These are phyloP conservation scores for Lagenaria siceraria DNA, from an alignment of 306 rosid genomes.

Conservation along the genomic window DNA sequence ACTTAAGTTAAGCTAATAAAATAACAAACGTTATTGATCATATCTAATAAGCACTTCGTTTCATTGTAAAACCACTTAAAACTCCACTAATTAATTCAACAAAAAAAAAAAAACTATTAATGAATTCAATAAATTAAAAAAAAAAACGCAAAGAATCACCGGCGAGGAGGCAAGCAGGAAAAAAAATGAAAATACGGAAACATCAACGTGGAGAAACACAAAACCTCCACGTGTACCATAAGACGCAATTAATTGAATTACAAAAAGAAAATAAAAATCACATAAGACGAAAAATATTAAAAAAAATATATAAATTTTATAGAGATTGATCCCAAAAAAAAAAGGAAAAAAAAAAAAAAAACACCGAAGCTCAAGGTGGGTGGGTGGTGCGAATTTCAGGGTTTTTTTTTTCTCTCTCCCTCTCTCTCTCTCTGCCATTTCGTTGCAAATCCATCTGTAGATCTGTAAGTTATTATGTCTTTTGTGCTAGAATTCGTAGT, in stretches of 20 bases:
- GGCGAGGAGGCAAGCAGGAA: not conserved
- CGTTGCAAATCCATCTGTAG: slow-evolving; percentile 19
- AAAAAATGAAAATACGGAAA: not conserved
- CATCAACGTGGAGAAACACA: not conserved
- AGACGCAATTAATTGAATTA: not conserved
- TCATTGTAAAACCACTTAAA: not conserved
- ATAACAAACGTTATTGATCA: not conserved
- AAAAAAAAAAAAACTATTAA: not conserved
- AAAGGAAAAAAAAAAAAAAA: not conserved
- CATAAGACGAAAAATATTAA: not conserved
- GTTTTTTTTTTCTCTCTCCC: slow-evolving; percentile 12
- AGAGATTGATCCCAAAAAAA: not conserved
- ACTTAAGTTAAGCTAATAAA: not conserved
- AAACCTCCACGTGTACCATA: not conserved
- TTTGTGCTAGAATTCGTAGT: not conserved
- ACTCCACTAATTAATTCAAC: not conserved
- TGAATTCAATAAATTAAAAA: not conserved
- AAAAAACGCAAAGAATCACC: not conserved
- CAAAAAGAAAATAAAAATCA: not conserved
- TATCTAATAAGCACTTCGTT: not conserved
- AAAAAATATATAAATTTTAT: not conserved
- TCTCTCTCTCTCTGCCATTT: slow-evolving; percentile 9
- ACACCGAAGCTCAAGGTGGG: slow-evolving; percentile 29
- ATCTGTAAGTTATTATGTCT: slow-evolving; percentile 26
- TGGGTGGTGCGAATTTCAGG: slow-evolving; percentile 43